Conservation (phyloP, 192 early-diverging fungal genomes). For the Ambispora gerdemannii region DNA sequence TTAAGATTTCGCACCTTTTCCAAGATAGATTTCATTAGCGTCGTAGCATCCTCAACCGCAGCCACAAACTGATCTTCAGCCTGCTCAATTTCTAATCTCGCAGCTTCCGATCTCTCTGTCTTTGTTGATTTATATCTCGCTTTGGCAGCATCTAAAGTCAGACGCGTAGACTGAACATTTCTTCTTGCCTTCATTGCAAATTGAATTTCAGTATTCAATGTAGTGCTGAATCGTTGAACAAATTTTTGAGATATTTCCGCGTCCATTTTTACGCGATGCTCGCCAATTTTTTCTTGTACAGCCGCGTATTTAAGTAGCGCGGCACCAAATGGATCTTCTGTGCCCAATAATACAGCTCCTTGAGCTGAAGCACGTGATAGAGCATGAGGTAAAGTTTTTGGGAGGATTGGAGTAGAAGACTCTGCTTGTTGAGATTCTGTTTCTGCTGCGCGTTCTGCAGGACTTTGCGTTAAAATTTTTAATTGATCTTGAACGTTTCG, state of each 20-base stretch:
- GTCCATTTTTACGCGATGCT: conserved; percentile 74
- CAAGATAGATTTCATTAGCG: conserved; percentile 88
- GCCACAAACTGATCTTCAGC: conserved; percentile 96
- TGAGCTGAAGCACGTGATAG: conserved; percentile 66
- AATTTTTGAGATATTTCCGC: conserved; percentile 68
- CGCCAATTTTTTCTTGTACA: conserved; percentile 85
- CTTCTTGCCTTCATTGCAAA: conserved; percentile 83
- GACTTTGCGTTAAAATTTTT: conserved; percentile 50
- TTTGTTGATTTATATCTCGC: conserved; percentile 67
- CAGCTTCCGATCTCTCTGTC: conserved; percentile 69
- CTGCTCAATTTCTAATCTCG: conserved; percentile 79
- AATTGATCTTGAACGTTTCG: conserved; percentile 63
- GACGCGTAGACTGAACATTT: conserved; percentile 75
- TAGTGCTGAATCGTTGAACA: conserved; percentile 68
- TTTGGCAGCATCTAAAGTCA: conserved; percentile 87
- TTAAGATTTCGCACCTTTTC: conserved; percentile 65
- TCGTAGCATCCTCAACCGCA: conserved; percentile 92
- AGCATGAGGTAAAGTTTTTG: conserved; percentile 70
- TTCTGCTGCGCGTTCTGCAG: conserved; percentile 49
- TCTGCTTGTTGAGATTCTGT: conserved; percentile 33
- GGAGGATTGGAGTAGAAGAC: conserved; percentile 37
- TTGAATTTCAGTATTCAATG: conserved; percentile 70
- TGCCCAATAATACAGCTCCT: conserved; percentile 62
- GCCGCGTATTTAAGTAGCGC: conserved; percentile 83
- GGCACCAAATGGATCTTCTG: conserved; percentile 83